A percentile compares a stretch with the other conserved stretches of the same genome.
Evolutionary conservation across 192 early-diverging fungal genomes (phyloP).

Genomic region (Backusella liffmaniae): DNA sequence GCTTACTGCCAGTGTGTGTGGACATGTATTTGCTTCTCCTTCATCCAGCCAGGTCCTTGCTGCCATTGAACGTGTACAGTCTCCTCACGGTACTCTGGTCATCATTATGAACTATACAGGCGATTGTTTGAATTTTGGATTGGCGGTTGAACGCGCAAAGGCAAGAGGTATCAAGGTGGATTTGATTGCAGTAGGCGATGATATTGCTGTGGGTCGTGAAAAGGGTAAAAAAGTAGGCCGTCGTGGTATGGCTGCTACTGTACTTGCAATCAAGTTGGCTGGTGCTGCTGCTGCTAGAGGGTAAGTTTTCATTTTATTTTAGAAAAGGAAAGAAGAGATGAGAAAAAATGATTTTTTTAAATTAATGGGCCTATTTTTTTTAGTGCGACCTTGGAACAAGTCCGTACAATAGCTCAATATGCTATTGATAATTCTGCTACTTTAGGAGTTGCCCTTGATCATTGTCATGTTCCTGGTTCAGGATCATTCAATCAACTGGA

Average conservation of each 20-base stretch:
- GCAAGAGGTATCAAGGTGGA: constrained; percentile 66
- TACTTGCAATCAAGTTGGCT: constrained; percentile 80
- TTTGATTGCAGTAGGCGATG: constrained; percentile 81
- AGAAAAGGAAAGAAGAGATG: background rate
- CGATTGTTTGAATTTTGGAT: constrained; percentile 76
- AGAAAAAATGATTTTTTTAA: background rate
- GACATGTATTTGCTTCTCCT: constrained; percentile 87
- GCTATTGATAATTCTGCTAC: constrained; percentile 68
- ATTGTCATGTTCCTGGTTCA: constrained; percentile 71
- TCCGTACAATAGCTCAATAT: constrained; percentile 55
- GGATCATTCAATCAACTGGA: constrained; percentile 51
- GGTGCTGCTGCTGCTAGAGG: constrained; percentile 68
- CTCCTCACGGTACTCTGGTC: constrained; percentile 67
- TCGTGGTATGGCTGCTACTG: constrained; percentile 76
- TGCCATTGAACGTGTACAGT: constrained; percentile 62
- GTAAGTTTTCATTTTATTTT: constrained; percentile 22
- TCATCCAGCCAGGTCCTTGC: constrained; percentile 75
- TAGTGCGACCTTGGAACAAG: constrained; percentile 53
- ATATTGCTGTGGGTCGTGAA: constrained; percentile 73
- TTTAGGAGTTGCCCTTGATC: constrained; percentile 74
- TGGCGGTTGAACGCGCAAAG: constrained; percentile 78
- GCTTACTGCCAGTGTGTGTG: constrained; percentile 77
- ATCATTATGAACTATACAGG: constrained; percentile 92
- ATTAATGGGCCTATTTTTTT: background rate
- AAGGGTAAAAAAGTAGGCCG: constrained; percentile 69